Conservation (phyloP, 352 stramenopile species). For the Peronospora tabacina region DNA sequence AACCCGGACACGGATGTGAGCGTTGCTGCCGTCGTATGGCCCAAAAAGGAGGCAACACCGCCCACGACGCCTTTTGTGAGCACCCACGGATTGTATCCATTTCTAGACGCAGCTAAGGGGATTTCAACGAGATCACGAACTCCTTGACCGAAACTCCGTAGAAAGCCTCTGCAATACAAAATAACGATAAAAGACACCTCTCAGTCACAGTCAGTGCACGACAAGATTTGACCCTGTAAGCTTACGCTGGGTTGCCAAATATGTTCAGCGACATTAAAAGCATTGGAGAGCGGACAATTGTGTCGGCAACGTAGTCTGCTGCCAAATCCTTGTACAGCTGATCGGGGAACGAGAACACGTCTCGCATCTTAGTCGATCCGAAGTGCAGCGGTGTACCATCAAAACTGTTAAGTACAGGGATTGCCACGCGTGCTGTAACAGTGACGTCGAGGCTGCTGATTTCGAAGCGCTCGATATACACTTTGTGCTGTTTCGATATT, state of each 20-base stretch:
- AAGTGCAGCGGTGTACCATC: slow-evolving; percentile 71
- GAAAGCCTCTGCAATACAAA: slow-evolving; percentile 48
- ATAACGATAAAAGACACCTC: neutral
- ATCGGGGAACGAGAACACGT: slow-evolving; percentile 68
- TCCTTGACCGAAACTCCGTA: slow-evolving; percentile 58
- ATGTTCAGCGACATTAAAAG: slow-evolving; percentile 83
- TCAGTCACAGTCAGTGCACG: slow-evolving; percentile 2
- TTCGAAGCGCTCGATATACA: slow-evolving; percentile 55
- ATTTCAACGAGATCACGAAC: slow-evolving; percentile 77
- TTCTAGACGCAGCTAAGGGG: slow-evolving; percentile 48
- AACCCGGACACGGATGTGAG: slow-evolving; percentile 74
- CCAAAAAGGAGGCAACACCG: slow-evolving; percentile 63
- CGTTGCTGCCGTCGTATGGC: slow-evolving; percentile 56
- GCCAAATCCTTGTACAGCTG: slow-evolving; percentile 78
- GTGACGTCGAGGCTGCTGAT: slow-evolving; percentile 56
- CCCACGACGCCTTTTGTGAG: slow-evolving; percentile 64
- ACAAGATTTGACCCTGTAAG: slow-evolving; percentile 2
- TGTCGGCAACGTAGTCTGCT: slow-evolving; percentile 73
- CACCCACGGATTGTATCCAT: slow-evolving; percentile 72
- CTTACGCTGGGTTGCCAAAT: slow-evolving; percentile 79
- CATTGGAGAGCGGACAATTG: slow-evolving; percentile 69
- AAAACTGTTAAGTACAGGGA: slow-evolving; percentile 76
- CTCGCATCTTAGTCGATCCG: slow-evolving; percentile 37
- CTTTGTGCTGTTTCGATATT: slow-evolving; percentile 40
- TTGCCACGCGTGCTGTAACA: slow-evolving; percentile 66